Conservation (phyloP, 164 flowering plant genomes). For the Chimonanthus praecox region DNA sequence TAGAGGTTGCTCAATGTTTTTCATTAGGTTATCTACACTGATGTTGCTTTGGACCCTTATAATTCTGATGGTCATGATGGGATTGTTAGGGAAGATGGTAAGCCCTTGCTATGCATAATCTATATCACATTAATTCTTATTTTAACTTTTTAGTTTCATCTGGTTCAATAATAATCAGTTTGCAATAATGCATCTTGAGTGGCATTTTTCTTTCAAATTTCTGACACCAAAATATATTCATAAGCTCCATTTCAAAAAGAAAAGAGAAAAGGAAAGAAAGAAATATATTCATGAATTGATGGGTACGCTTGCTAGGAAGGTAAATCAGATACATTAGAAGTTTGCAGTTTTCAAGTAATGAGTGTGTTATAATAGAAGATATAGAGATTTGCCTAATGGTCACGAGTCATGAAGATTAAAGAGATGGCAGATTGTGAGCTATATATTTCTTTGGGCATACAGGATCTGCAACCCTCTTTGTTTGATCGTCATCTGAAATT, state of each 20-base stretch:
- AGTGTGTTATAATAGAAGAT: too few species aligned
- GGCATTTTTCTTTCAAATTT: too few species aligned
- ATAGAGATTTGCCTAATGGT: neutral
- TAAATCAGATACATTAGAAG: neutral
- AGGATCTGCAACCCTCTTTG: neutral
- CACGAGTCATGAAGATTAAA: neutral
- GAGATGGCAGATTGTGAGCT: neutral
- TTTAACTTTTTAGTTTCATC: too few species aligned
- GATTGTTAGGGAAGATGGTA: conserved; percentile 97
- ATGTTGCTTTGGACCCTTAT: conserved; percentile 97
- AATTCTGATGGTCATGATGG: conserved; percentile 98
- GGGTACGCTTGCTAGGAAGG: neutral
- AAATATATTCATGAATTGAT: neutral
- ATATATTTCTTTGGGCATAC: neutral
- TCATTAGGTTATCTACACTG: conserved; percentile 81
- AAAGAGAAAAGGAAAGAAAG: neutral
- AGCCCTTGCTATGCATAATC: conserved; percentile 9
- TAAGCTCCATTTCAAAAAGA: neutral
- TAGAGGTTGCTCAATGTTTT: conserved; percentile 7
- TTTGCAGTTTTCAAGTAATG: neutral
- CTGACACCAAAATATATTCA: neutral
- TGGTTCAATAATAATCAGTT: neutral
- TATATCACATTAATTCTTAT: neutral
- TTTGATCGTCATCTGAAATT: neutral
- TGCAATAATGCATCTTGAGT: neutral